These are phyloP conservation scores for Neoboletus brunneissimus DNA, from an alignment of 768 basidiomycete species.

Conservation along the genomic window DNA sequence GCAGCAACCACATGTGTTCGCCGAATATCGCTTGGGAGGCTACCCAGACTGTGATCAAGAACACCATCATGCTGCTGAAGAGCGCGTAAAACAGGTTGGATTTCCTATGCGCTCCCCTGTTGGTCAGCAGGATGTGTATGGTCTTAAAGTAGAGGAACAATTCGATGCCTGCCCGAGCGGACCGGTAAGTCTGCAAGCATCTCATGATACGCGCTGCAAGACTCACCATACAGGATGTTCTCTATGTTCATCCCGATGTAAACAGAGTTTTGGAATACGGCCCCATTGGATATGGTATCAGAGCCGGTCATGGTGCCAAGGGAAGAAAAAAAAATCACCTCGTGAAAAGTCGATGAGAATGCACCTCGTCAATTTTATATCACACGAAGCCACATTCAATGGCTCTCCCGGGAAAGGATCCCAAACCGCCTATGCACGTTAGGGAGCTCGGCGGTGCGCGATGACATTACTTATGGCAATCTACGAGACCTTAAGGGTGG, in stretches of 20 bases:
- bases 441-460: too few relatives aligned
- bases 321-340: too few relatives aligned
- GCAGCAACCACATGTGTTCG: conserved; percentile 36
- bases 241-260: conserved; percentile 19
- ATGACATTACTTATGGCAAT: conserved; percentile 1
- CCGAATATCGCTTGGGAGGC: conserved; percentile 21
- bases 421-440: neutral
- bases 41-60: conserved; percentile 32
- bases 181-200: neutral
- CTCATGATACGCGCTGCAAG: neutral
- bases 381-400: neutral
- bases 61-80: conserved; percentile 27
- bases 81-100: conserved; percentile 19
- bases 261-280: conserved; percentile 9
- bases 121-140: conserved; percentile 9
- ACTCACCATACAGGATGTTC: conserved; percentile 25
- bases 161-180: conserved; percentile 18
- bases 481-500: neutral
- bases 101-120: conserved; percentile 1
- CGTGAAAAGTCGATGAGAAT: neutral
- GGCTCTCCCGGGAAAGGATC: neutral
- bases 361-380: conserved; percentile 3
- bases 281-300: neutral
- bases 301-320: neutral
- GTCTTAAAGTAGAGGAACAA: conserved; percentile 26